A percentile compares a stretch with the other conserved stretches of the same genome.
Evolutionary conservation across 164 flowering plant species (phyloP).

Genomic region (Sextonia rubra): DNA sequence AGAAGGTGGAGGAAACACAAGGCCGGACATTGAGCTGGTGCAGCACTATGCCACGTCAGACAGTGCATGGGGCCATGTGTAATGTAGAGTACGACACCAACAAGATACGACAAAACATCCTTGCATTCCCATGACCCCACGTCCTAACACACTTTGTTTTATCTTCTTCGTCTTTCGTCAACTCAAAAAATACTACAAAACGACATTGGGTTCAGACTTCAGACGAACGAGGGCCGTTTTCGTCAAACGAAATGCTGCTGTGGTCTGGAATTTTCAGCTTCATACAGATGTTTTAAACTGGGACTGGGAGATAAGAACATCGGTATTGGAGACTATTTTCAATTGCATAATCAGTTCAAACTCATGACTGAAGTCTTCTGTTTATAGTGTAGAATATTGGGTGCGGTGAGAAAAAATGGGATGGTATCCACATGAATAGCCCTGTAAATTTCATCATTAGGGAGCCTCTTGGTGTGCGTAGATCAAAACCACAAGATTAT

Average conservation of each 20-base stretch:
- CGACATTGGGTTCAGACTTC: not conserved
- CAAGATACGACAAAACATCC: slow-evolving; percentile 14
- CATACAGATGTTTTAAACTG: not conserved
- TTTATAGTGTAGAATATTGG: too few species aligned
- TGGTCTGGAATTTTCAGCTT: not conserved
- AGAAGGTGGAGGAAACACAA: too few species aligned
- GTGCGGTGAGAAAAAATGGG: too few species aligned
- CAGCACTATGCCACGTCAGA: not conserved
- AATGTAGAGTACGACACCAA: not conserved
- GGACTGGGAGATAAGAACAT: not conserved
- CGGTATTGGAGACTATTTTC: not conserved
- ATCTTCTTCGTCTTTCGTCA: not conserved
- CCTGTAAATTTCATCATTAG: too few species aligned
- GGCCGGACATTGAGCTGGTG: too few species aligned
- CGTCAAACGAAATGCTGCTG: not conserved
- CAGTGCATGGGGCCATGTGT: not conserved
- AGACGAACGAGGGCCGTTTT: too few species aligned
- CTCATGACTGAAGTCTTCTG: too few species aligned
- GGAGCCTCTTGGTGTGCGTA: too few species aligned
- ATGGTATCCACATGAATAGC: too few species aligned
- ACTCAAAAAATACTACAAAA: not conserved
- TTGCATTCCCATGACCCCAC: not conserved
- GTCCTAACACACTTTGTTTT: not conserved
- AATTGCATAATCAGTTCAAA: too few species aligned
- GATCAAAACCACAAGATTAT: too few species aligned